Conservation (phyloP, 345 rosid genomes). For the Euphorbia tirucalli region DNA sequence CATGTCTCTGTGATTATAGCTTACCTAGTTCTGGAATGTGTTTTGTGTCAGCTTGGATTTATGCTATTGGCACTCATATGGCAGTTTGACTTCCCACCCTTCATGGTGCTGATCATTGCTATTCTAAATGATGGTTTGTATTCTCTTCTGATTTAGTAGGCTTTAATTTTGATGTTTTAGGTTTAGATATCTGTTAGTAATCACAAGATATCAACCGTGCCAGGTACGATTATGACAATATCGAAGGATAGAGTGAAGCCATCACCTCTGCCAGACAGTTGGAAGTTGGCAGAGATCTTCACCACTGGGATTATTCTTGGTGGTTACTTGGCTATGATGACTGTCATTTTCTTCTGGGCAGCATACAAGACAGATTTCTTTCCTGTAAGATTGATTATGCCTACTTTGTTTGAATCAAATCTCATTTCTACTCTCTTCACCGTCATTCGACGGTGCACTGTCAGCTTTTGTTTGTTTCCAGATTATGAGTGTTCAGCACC, state of each 20-base stretch:
- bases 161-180: neutral
- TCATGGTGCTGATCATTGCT: conserved; percentile 65
- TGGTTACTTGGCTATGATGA: conserved; percentile 63
- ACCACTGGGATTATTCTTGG: conserved; percentile 57
- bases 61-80: conserved; percentile 66
- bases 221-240: conserved; percentile 66
- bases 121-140: conserved; percentile 55
- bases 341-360: conserved; percentile 68
- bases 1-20: conserved; percentile 10
- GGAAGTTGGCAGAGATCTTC: conserved; percentile 60
- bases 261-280: conserved; percentile 60
- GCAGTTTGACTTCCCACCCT: conserved; percentile 67
- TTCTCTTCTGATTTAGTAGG: neutral
- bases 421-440: neutral
- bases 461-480: too few species aligned
- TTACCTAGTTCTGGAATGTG: neutral
- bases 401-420: neutral
- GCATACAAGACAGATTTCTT: conserved; percentile 55
- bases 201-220: neutral
- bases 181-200: neutral
- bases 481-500: neutral
- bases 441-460: too few species aligned
- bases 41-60: conserved; percentile 51
- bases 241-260: conserved; percentile 63
- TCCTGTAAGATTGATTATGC: conserved; percentile 31